phyloP scores from a whole-genome alignment of 768 basidiomycete genomes.

The Artomyces pyxidatus region DNA sequence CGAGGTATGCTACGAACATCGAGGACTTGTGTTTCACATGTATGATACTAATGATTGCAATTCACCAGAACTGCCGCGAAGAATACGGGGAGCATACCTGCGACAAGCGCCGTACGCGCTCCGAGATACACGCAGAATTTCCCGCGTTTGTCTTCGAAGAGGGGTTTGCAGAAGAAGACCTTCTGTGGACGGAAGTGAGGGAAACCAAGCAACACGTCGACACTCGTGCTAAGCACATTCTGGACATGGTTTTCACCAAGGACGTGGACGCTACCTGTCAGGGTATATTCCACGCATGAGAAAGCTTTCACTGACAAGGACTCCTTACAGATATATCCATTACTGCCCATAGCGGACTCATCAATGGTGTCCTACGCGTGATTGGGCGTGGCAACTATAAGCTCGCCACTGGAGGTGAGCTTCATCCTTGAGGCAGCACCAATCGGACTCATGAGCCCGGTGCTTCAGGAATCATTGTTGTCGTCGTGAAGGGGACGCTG shows the following conservation, averaged over 20 bases:
- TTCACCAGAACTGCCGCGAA: slow-evolving; percentile 12
- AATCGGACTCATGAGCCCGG: not conserved
- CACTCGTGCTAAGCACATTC: slow-evolving; percentile 10
- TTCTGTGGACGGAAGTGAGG: slow-evolving; percentile 5
- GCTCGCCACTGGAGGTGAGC: slow-evolving; percentile 14
- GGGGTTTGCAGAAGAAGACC: slow-evolving; percentile 14
- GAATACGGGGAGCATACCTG: slow-evolving; percentile 11
- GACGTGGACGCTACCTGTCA: slow-evolving; percentile 9
- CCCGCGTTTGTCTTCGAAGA: slow-evolving; percentile 12
- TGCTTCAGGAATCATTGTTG: slow-evolving; percentile 6
- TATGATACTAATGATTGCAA: not conserved
- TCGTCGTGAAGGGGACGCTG: slow-evolving; percentile 11
- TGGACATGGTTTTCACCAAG: slow-evolving; percentile 11
- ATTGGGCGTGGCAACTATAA: slow-evolving; percentile 8
- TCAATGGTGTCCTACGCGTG: slow-evolving; percentile 6
- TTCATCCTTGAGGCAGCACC: not conserved
- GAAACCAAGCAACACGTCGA: slow-evolving; percentile 2
- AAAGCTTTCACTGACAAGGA: too few species aligned
- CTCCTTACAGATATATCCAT: slow-evolving; percentile 10
- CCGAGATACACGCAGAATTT: slow-evolving; percentile 11
- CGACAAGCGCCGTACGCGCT: slow-evolving; percentile 11
- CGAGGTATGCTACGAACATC: slow-evolving; percentile 4
- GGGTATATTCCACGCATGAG: not conserved
- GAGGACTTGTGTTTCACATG: too few species aligned
- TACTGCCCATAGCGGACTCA: slow-evolving; percentile 13